Evolutionary conservation across 176 grass and related monocot genomes (phyloP), one percentile per base, ranked within the genome.

Genomic region (Thalia dealbata): DNA sequence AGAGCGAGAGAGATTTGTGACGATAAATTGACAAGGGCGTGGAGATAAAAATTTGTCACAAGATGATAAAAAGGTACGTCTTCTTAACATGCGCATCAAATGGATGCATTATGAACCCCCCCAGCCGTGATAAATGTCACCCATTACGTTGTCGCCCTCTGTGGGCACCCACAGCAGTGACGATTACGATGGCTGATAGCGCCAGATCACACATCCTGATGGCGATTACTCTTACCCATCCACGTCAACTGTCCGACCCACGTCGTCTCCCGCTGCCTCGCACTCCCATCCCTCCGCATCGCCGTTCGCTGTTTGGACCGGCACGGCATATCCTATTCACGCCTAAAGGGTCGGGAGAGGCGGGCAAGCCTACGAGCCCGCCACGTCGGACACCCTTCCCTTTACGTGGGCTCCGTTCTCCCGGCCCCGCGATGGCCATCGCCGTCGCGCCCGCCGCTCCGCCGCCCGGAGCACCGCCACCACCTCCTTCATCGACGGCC

Each of bases 401-500:
- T 30, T 72, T 18, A 32, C 5, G 18, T 41, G 35, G 15, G 70
- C 29, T 23, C 48, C 7, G 25, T 32, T 72, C 14, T 5, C 23
- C 2, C 35, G 3, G 41, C 14, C 18, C 32, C 19, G 22, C 38
- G 1, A 6, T 18, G 25, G 23, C 44, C 70, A 72, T 15, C 58
- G 32, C 35, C 2, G 35, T 16, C 35, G 21, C 21, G 27, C n/a
- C 24, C 55, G 30, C 73, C n/a, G 38, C 32, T 62, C 73, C 5
- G 38, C 73, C 56, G 19, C 56, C 54, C 35, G 32, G 29, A 75
- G 73, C 16, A 0, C 32, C 10, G 16, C 73, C 32, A 23, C 55
- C 73, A 75, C 73, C 56, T 75, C 73, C 0, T 3, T 32, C 73
- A 75, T 75, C n/a, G 73, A 61, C n/a, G 73, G 73, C 35, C 73